These are phyloP conservation scores for Penicillium rolfsii DNA, from an alignment of 2,329 filamentous ascomycete species.

Conservation along the genomic window DNA sequence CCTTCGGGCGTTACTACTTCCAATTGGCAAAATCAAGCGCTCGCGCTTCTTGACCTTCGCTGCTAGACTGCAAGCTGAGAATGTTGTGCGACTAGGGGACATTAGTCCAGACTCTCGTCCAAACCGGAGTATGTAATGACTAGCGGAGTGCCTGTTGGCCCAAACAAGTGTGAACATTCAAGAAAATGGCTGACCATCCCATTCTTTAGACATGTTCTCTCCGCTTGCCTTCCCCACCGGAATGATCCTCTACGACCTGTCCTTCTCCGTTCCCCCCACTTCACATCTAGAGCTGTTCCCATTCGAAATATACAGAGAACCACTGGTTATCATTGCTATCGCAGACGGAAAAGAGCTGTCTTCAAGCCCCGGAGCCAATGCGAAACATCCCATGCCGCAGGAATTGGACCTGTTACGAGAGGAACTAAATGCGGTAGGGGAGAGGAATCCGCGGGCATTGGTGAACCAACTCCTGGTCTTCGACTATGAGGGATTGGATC, in stretches of 20 bases:
- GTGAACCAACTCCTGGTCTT: slow-evolving; percentile 81
- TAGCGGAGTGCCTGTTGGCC: background rate
- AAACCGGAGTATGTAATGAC: slow-evolving; percentile 71
- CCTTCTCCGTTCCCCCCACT: slow-evolving; percentile 75
- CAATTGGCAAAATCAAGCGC: slow-evolving; percentile 81
- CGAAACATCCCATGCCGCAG: slow-evolving; percentile 43
- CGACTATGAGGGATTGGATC: slow-evolving; percentile 64
- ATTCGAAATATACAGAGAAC: slow-evolving; percentile 88
- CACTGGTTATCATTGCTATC: slow-evolving; percentile 79
- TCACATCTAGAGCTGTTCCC: slow-evolving; percentile 80
- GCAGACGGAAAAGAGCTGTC: slow-evolving; percentile 76
- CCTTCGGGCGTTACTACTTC: slow-evolving; percentile 83
- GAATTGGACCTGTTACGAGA: slow-evolving; percentile 52
- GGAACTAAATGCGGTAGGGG: slow-evolving; percentile 71
- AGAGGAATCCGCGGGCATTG: slow-evolving; percentile 74
- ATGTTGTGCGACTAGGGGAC: slow-evolving; percentile 81
- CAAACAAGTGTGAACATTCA: background rate
- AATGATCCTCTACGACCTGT: slow-evolving; percentile 84
- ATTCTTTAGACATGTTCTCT: slow-evolving; percentile 80
- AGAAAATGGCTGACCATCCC: slow-evolving; percentile 27
- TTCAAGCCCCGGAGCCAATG: slow-evolving; percentile 30
- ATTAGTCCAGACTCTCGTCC: slow-evolving; percentile 82
- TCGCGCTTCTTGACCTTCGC: slow-evolving; percentile 80
- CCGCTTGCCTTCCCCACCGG: slow-evolving; percentile 85
- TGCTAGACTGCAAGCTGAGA: slow-evolving; percentile 74